A percentile compares a stretch with the other conserved stretches of the same genome.
These are phyloP conservation scores for Citrus unshiu DNA, from an alignment of 345 rosid species.

Conservation along the genomic window DNA sequence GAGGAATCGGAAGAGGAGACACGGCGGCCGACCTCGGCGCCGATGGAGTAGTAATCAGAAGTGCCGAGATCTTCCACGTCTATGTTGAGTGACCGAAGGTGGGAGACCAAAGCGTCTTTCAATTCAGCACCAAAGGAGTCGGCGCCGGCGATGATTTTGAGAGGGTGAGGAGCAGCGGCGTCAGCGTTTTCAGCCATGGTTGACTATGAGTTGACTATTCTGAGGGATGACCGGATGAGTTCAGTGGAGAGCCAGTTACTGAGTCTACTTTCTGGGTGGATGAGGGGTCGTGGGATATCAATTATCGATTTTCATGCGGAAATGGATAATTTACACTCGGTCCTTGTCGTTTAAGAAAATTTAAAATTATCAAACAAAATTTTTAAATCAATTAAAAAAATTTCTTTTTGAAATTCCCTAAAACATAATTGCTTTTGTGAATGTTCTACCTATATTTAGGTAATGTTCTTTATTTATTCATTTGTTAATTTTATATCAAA, in stretches of 20 bases:
- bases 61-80: slow-evolving; percentile 84
- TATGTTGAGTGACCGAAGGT: slow-evolving; percentile 71
- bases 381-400: no score
- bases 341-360: not conserved
- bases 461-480: no score
- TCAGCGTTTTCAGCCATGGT: slow-evolving; percentile 1
- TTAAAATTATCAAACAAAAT: no score
- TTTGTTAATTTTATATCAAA: no score
- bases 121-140: slow-evolving; percentile 61
- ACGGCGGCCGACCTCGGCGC: slow-evolving; percentile 81
- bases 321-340: not conserved
- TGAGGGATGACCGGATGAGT: not conserved
- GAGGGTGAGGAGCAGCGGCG: slow-evolving; percentile 20
- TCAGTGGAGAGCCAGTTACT: not conserved
- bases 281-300: not conserved
- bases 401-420: no score
- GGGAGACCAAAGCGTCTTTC: slow-evolving; percentile 62
- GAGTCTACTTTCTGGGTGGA: not conserved
- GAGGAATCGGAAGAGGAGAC: slow-evolving; percentile 46
- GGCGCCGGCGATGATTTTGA: slow-evolving; percentile 63
- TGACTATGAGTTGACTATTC: not conserved
- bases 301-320: not conserved
- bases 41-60: slow-evolving; percentile 70
- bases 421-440: no score
- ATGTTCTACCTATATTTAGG: no score